Evolutionary conservation across 1,284 basidiomycete species (phyloP), one percentile per base, ranked within the genome.

Genomic region (Boletus smithii): DNA sequence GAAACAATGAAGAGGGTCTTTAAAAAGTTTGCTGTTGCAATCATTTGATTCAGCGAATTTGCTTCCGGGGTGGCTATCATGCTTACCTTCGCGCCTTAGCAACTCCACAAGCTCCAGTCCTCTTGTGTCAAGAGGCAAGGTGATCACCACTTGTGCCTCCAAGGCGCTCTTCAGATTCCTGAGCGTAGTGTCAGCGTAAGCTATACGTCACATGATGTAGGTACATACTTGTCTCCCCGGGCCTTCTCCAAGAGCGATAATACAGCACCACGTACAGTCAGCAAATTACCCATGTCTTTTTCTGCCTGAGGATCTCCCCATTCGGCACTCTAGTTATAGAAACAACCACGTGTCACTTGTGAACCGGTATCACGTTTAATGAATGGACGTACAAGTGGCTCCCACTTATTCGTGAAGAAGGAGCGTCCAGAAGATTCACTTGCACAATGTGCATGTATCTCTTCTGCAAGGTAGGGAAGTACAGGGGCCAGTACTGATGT

Each of bases 391-490:
- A 86, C 87, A 54, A 85, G 54, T 18, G 74, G 72, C 44, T 56
- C 62, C 88, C 91, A 91, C 14, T 66, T 70, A 3, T 69, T 72
- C 50, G 73, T 69, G 58, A 92, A 93, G 16, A 88, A 75, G 0
- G 86, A 88, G 62, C 8, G 67, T 65, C 18, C 58, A 60, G 16
- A 62, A 61, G 16, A 58, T 55, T 47, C 69, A 60, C 54, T 40
- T 23, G 30, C 22, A 32, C 44, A 24, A 7, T 69, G 60, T 69
- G 63, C 23, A 65, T 89, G 77, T 40, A 97, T 81, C 65, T 99
- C 95, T 69, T 98, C 95, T 0, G 92, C 89, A 3, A 98, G 77
- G 62, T 97, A 89, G 3, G 97, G 95, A 5, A 90, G 74, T 23
- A 98, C 84, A 0, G 95, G 97, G 0, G 92, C 91, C 35, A 95